Evolutionary conservation across 139 green algal genomes (phyloP).

Genomic region (Micractinium sp.): DNA sequence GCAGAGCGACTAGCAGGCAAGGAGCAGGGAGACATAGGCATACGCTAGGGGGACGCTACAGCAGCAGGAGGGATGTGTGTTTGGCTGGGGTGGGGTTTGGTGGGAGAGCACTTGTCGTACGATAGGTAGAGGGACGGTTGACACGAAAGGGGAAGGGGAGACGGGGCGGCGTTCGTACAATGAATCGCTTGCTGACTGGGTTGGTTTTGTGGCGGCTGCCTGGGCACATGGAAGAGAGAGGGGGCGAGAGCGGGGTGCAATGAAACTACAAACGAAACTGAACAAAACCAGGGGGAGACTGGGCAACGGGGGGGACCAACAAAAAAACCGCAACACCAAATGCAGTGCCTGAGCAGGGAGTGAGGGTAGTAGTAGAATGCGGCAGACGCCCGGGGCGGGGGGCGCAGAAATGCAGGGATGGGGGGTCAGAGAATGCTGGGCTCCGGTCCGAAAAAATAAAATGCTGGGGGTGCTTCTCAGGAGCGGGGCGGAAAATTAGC

Average conservation of each 20-base stretch:
- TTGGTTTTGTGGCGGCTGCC: background rate
- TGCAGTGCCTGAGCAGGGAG: background rate
- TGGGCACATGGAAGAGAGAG: background rate
- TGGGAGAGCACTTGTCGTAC: background rate
- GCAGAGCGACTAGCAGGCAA: background rate
- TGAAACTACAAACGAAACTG: background rate
- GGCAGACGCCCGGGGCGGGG: background rate
- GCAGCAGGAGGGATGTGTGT: too few species aligned
- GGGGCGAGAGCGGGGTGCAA: background rate
- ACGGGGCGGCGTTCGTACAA: background rate
- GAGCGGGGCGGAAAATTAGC: background rate
- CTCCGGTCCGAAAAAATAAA: slow-evolving; percentile 7
- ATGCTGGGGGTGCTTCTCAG: background rate
- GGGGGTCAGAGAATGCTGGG: background rate
- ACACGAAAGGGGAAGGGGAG: background rate
- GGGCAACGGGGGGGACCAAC: background rate
- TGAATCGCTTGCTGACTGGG: background rate
- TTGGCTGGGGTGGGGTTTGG: background rate
- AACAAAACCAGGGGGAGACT: too few species aligned
- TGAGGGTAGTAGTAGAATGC: background rate
- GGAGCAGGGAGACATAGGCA: too few species aligned
- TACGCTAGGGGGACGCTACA: too few species aligned
- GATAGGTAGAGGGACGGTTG: background rate
- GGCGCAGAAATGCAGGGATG: background rate
- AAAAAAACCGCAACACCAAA: background rate